Base-by-base conservation (phyloP, 441 rosid species). In the Adansonia rubrostipa region DNA sequence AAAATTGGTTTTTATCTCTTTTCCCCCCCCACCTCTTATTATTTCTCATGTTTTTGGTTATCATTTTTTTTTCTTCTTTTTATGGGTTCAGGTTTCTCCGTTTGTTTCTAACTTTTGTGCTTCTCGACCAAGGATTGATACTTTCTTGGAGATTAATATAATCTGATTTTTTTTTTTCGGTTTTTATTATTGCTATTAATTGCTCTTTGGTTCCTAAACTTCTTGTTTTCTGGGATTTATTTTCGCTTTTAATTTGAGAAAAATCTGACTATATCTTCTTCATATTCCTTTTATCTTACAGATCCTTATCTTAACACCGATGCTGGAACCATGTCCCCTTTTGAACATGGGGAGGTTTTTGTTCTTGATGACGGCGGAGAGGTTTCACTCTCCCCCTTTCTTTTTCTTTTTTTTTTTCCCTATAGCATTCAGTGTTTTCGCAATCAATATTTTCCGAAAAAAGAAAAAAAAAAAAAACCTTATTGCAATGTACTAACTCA, bases 281-380 rank as follows among this genome's bases (percentile, higher is more conserved):
- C 77, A n/a, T 28, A 53, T 68, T 57, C 56, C 22, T 79, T 74
- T 47, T 17, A 17, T 74, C 47, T 53, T 78, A 82, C 89, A 89
- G 95, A 91, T 84, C 95, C 95, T 22, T 91, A 91, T 81, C 73
- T 91, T 73, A 91, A 91, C 81, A 89, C 87, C 28, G 95, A 91
- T 84, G 93, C 95, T 74, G 95, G 95, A 81, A 91, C 95, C 76
- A 91, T 91, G 93, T 91, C 95, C 72, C 95, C 95, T 53, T 91
- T 91, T 73, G 95, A 91, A 69, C 95, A 91, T 40, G 93, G 95
- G 71, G 93, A 91, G 80, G 95, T 91, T 78, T 91, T 91, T 85
- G 95, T 91, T 51, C 91, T 91, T 28, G 92, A 91, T 63, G 95
- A 91, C 33, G 95, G 95, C 44, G 95, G 95, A 85, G 95, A 91